These are phyloP conservation scores for Datisca glomerata DNA, from an alignment of 306 rosid genomes.

Conservation along the genomic window DNA sequence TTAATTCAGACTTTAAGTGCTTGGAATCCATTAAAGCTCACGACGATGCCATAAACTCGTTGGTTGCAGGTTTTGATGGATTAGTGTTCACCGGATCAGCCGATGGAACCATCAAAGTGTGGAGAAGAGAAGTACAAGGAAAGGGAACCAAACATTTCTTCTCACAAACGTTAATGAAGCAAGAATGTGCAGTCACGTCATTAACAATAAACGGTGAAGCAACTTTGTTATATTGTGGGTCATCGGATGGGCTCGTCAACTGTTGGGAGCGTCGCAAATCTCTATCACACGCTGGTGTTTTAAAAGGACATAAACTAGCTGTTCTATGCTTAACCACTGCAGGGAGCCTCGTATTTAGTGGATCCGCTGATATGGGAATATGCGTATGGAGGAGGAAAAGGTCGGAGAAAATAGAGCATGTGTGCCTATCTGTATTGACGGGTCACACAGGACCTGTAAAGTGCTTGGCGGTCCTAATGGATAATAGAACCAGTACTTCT, in stretches of 20 bases:
- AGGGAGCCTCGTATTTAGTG: constrained; percentile 53
- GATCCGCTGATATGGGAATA: constrained; percentile 80
- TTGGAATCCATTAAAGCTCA: constrained; percentile 75
- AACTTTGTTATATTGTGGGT: constrained; percentile 37
- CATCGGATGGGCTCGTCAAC: constrained; percentile 70
- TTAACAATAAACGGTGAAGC: constrained; percentile 35
- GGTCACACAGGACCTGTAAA: constrained; percentile 88
- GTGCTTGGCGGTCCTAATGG: constrained; percentile 65
- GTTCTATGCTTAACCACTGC: constrained; percentile 53
- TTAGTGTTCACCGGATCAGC: constrained; percentile 80
- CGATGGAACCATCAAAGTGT: constrained; percentile 67
- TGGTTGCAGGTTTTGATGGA: constrained; percentile 42
- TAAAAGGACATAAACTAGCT: constrained; percentile 65
- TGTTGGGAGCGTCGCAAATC: constrained; percentile 47
- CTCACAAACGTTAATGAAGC: constrained; percentile 56
- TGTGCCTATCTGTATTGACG: constrained; percentile 24
- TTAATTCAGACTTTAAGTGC: constrained; percentile 62
- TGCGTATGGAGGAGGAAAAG: constrained; percentile 68
- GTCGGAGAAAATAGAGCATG: constrained; percentile 29
- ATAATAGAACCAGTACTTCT: constrained; percentile 12
- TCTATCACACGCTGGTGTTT: constrained; percentile 33
- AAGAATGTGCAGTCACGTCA: constrained; percentile 67
- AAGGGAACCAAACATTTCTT: constrained; percentile 79
- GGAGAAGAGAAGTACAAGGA: constrained; percentile 79
- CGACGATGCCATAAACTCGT: constrained; percentile 71